A percentile compares a stretch with the other conserved stretches of the same genome.
Evolutionary conservation across 2,329 filamentous ascomycete species (phyloP).

Genomic region (Rutstroemia sp.): DNA sequence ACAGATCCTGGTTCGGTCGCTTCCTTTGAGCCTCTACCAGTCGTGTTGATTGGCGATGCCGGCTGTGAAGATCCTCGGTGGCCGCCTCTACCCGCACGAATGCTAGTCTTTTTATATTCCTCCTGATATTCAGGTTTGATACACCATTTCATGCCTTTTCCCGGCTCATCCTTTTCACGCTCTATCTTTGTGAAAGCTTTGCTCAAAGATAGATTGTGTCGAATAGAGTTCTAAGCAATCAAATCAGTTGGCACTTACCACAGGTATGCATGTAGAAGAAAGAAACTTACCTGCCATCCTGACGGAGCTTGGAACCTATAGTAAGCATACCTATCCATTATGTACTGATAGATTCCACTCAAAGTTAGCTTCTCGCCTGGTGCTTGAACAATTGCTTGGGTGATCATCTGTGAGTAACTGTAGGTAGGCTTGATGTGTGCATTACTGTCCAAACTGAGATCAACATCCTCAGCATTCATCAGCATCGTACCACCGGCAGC

Average conservation of each 20-base stretch:
- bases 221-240: constrained; percentile 71
- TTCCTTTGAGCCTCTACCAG: constrained; percentile 50
- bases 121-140: constrained; percentile 78
- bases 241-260: neutral
- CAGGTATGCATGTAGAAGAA: neutral
- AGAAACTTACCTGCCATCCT: constrained; percentile 75
- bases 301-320: constrained; percentile 68
- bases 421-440: constrained; percentile 92
- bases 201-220: constrained; percentile 91
- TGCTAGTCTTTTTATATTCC: constrained; percentile 61
- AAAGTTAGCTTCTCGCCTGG: constrained; percentile 84
- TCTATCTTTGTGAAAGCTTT: constrained; percentile 93
- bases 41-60: constrained; percentile 56
- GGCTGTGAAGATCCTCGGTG: constrained; percentile 63
- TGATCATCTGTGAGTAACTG: constrained; percentile 95
- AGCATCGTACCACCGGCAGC: constrained; percentile 35
- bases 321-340: constrained; percentile 85
- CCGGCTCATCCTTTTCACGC: constrained; percentile 86
- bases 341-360: constrained; percentile 88
- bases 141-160: constrained; percentile 99
- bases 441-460: constrained; percentile 75
- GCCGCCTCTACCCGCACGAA: constrained; percentile 52
- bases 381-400: constrained; percentile 85
- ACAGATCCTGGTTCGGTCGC: constrained; percentile 42
- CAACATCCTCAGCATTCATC: constrained; percentile 49